Percentiles rank a stretch among this genome's conserved stretches.
phyloP scores from a whole-genome alignment of 2,329 filamentous ascomycete species.

The Curvularia eragrostidis region DNA sequence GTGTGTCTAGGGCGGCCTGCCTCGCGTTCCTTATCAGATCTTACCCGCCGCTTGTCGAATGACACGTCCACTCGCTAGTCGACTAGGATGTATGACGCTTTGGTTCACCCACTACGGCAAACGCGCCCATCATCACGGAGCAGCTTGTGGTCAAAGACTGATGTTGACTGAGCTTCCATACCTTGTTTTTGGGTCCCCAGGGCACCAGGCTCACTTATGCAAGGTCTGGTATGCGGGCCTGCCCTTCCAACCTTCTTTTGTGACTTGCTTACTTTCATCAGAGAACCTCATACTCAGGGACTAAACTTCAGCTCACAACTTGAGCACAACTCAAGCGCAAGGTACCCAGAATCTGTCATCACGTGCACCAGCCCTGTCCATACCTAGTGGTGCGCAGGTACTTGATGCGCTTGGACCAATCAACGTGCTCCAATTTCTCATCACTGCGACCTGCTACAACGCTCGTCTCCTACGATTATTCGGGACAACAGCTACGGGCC shows the following conservation, averaged over 20 bases:
- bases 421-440: slow-evolving; percentile 45
- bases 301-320: slow-evolving; percentile 15
- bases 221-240: neutral
- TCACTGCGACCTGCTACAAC: slow-evolving; percentile 27
- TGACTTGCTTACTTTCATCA: slow-evolving; percentile 4
- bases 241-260: neutral
- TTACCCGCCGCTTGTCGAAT: slow-evolving; percentile 18
- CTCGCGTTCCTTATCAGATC: slow-evolving; percentile 22
- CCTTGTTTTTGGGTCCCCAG: neutral
- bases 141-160: slow-evolving; percentile 5
- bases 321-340: slow-evolving; percentile 1
- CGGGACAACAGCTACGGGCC: slow-evolving; percentile 2
- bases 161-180: neutral
- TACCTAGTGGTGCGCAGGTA: slow-evolving; percentile 26
- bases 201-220: neutral
- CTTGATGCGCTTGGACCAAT: slow-evolving; percentile 33
- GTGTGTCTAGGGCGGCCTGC: slow-evolving; percentile 9
- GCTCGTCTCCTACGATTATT: slow-evolving; percentile 4
- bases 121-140: slow-evolving; percentile 16
- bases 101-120: slow-evolving; percentile 13
- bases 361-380: slow-evolving; percentile 32
- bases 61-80: slow-evolving; percentile 15
- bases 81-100: slow-evolving; percentile 33
- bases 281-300: slow-evolving; percentile 13
- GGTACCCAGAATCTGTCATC: slow-evolving; percentile 25